phyloP scores from a whole-genome alignment of 176 grass and related monocot genomes.

The Rhynchospora pubera region DNA sequence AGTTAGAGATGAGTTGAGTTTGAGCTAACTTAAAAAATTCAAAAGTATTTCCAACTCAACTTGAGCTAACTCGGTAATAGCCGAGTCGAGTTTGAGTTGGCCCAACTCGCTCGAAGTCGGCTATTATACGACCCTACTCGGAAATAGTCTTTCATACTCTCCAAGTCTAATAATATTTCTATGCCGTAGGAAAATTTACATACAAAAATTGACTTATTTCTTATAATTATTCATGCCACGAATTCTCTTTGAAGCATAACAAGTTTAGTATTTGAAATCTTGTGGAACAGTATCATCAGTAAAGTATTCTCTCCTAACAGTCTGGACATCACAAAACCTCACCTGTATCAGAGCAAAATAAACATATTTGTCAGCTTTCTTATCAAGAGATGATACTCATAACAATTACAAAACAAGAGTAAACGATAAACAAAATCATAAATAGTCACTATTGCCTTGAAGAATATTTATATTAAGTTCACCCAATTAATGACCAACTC shows the following conservation, averaged over 20 bases:
- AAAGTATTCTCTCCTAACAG: slow-evolving; percentile 70
- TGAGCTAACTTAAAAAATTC: no score
- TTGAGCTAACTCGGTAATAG: no score
- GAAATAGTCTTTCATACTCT: neutral
- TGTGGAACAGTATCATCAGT: slow-evolving; percentile 49
- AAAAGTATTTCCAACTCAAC: no score
- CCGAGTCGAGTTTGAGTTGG: no score
- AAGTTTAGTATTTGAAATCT: slow-evolving; percentile 42
- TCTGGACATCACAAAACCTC: slow-evolving; percentile 56
- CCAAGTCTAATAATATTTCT: neutral
- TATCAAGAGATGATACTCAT: neutral
- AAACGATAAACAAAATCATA: neutral
- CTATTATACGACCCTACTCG: no score
- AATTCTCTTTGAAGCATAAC: neutral
- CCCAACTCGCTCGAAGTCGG: no score
- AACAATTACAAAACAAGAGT: neutral
- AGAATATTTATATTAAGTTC: neutral
- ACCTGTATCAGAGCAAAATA: slow-evolving; percentile 36
- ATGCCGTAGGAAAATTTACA: neutral
- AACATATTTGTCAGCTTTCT: neutral
- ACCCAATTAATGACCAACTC: neutral
- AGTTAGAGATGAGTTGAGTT: no score
- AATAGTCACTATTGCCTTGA: neutral
- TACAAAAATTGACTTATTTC: no score
- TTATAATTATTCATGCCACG: neutral